Base-by-base conservation (phyloP, 1,284 basidiomycete species). In the Mycosarcoma mackinlayi region DNA sequence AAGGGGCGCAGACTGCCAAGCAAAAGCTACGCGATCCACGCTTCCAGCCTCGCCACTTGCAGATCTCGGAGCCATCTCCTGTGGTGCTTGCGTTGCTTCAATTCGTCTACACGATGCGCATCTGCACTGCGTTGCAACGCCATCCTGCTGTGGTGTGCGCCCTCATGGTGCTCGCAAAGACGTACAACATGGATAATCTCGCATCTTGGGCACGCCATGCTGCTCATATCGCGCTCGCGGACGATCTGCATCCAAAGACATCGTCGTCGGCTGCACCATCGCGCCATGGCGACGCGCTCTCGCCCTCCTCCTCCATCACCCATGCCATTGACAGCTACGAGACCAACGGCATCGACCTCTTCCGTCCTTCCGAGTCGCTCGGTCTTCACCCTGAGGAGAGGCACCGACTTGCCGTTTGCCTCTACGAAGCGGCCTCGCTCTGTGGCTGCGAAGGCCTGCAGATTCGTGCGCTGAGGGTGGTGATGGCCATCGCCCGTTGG, bases 401-500 rank as follows among this genome's bases (percentile, higher is more conserved):
- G 23, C 91, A 90, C 37, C 91, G 89, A 8, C 92, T 90, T 8
- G 92, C 91, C 13, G 91, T 94, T 9, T 92, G 91, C 37, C 90
- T 96, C 24, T 94, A 95, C 81, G 93, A 95, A 81, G 92, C 95
- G 6, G 93, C 94, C 6, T 93, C 93, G 1, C 85, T 96, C 9
- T 94, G 93, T 79, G 91, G 89, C 73, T 92, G 91, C 82, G 88
- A 92, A 71, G 91, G 90, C 76, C 85, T 97, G 51, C 92, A 95
- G 79, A 93, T 95, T 72, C 87, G 93, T 88, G 76, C 78, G 3
- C 51, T 80, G 23, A 52, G 77, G 16, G 69, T 66, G 34, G 73
- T 78, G 38, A 77, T 79, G 75, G 65, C 64, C 24, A 66, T 72
- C 34, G 69, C 69, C 10, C 63, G 69, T 9, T 72, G 69, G 69